Base-by-base conservation (phyloP, 1,284 basidiomycete genomes). In the Acaromyces ingoldii region DNA sequence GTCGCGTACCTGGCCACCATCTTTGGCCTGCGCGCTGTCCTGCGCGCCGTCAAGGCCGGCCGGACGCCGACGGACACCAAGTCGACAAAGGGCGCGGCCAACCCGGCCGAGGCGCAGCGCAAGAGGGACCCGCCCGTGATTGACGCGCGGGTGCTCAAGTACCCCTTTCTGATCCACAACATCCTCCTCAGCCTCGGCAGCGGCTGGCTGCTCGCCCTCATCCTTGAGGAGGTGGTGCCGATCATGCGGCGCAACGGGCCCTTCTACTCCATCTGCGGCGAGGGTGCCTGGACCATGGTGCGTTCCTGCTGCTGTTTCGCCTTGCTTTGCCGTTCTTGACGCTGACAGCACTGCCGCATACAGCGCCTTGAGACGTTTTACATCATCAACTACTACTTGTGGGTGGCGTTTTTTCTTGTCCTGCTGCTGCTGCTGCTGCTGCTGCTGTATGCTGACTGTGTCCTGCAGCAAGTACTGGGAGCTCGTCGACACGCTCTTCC, bases 401-500 rank as follows among this genome's bases (percentile, higher is more conserved):
- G 6, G 17, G 45, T 38, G 24, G 7, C 38, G 19, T 9, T 9
- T 24, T 26, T 9, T 10, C 29, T 31, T 13, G n/a, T 3, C 11
- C 9, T 30, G 6, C 19, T 25, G 30, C 31, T 25, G 4, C 31
- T 26, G 45, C 9, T 28, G 22, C 17, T 30, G 15, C 42, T 17
- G 17, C 7, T 44, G 10, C n/a, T 10, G n/a, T 28, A 22, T 28
- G 30, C n/a, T 26, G n/a, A 13, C 7, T n/a, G 9, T 7, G 9
- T 34, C 6, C 21, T 21, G 17, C 44, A 39, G 9, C 36, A 49
- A 49, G 41, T 49, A 49, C 17, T 49, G 48, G 31, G 92, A 97
- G 79, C 83, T 96, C 54, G 77, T 93, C 58, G 93, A 97, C 81
- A 96, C 93, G 5, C 82, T 95, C 62, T 97, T 97, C 82, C 84